These are phyloP conservation scores for Middelhovenomyces tepae DNA, from an alignment of 805 yeast genomes.

Conservation along the genomic window DNA sequence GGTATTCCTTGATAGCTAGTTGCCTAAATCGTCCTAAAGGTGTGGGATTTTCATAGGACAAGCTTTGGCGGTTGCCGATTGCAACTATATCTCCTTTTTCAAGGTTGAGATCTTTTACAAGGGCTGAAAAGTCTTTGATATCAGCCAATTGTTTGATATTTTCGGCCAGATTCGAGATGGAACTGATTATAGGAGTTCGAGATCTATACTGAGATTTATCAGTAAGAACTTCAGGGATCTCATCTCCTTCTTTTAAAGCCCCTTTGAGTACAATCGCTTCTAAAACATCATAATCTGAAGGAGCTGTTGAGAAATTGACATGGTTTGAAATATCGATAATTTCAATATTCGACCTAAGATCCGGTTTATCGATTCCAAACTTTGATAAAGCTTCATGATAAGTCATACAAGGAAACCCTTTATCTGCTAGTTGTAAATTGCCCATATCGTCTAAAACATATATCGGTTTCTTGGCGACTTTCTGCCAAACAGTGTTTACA, in stretches of 20 bases:
- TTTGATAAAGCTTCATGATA: constrained; percentile 61
- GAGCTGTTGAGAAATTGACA: constrained; percentile 30
- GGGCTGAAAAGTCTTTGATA: constrained; percentile 7
- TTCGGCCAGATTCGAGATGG: constrained; percentile 2
- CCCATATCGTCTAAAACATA: constrained; percentile 23
- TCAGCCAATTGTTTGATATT: constrained; percentile 8
- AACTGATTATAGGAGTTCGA: constrained; percentile 10
- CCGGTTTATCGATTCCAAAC: constrained; percentile 95
- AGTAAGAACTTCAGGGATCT: constrained; percentile 15
- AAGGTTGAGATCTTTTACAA: constrained; percentile 37
- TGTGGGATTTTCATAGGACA: constrained; percentile 87
- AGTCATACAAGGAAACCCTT: constrained; percentile 28
- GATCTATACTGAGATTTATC: constrained; percentile 9
- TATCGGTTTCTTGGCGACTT: constrained; percentile 31
- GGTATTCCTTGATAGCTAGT: constrained; percentile 49
- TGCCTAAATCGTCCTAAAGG: constrained; percentile 86
- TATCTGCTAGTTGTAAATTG: neutral
- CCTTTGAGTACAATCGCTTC: constrained; percentile 62
- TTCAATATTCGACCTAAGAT: constrained; percentile 48
- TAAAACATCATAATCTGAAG: constrained; percentile 49
- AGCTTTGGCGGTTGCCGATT: constrained; percentile 58
- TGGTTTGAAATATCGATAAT: constrained; percentile 41
- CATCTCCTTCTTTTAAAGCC: too few relatives aligned
- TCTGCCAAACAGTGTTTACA: constrained; percentile 47
- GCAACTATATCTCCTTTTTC: constrained; percentile 68